Base-by-base conservation (phyloP, 1,284 basidiomycete genomes). In the Peniophora sp. region DNA sequence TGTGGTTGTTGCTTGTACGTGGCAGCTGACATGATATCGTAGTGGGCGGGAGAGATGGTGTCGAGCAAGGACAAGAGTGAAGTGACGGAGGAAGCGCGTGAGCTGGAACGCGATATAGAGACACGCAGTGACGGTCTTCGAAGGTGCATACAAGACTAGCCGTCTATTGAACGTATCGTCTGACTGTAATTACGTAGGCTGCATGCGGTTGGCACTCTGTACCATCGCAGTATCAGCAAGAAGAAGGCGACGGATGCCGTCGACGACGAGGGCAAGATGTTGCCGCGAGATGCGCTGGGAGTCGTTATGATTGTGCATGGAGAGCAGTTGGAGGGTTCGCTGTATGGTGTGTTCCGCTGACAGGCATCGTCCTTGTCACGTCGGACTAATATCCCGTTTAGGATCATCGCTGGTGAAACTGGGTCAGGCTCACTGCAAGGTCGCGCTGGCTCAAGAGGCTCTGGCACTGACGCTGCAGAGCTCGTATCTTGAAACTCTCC, bases 271-370 rank as follows among this genome's bases (percentile, higher is more conserved):
- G 83, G 81, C 55, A 87, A 88, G 62, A 69, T 86, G 27, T 67
- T 88, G 20, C 79, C 85, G 0, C 71, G 89, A 24, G 91, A 93
- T 59, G 79, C 82, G 22, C 71, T 94, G 5, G 92, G 92, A 1
- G 74, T 89, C 48, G 86, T 89, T 41, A 92, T 94, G 91, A 85
- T 91, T 52, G 74, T 78, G 25, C 87, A 92, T 60, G 91, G 92
- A 11, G 86, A 91, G 58, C 82, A 91, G 59, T 85, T 89, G 58
- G 80, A 77, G n/a, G 76, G 89, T 57, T 83, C 87, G 44, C 71
- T 77, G 1, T 89, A 83, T 59, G 85, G 85, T 81, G 57, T 51
- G 78, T 67, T 12, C 38, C 38, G 48, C 51, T 19, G 34, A 48
- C 19, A 17, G 16, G 39, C 43, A 20, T 47, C 14, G 22, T 47